Conservation (phyloP, 2,329 filamentous ascomycete genomes). For the Ceratocystis smalleyi region DNA sequence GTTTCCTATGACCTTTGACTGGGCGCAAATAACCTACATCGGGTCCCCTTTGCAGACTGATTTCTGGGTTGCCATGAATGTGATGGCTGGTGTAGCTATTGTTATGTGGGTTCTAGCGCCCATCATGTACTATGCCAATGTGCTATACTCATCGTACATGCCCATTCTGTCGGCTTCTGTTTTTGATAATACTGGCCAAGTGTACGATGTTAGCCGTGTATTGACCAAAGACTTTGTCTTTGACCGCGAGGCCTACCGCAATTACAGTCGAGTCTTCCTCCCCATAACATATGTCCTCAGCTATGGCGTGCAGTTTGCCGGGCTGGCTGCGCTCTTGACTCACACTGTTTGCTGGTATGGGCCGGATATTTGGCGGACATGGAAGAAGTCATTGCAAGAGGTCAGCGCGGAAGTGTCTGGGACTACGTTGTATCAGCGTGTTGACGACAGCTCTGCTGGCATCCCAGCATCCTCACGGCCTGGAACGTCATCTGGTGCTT, state of each 20-base stretch:
- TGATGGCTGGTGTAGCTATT: slow-evolving; percentile 61
- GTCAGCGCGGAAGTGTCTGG: slow-evolving; percentile 34
- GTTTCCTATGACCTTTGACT: slow-evolving; percentile 79
- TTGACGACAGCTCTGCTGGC: slow-evolving; percentile 22
- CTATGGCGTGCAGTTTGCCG: slow-evolving; percentile 76
- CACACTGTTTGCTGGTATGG: slow-evolving; percentile 79
- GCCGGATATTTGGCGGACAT: slow-evolving; percentile 63
- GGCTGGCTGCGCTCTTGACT: slow-evolving; percentile 60
- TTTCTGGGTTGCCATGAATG: slow-evolving; percentile 76
- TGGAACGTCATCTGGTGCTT: slow-evolving; percentile 14
- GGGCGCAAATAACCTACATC: slow-evolving; percentile 80
- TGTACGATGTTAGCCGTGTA: slow-evolving; percentile 70
- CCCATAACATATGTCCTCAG: slow-evolving; percentile 79
- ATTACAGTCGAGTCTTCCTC: slow-evolving; percentile 72
- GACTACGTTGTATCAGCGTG: slow-evolving; percentile 36
- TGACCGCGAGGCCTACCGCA: slow-evolving; percentile 57
- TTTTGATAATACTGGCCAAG: slow-evolving; percentile 67
- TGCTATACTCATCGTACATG: slow-evolving; percentile 70
- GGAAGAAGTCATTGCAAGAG: slow-evolving; percentile 53
- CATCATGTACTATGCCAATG: slow-evolving; percentile 64
- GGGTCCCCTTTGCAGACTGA: slow-evolving; percentile 71
- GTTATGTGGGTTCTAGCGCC: slow-evolving; percentile 79
- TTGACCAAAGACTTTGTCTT: slow-evolving; percentile 65
- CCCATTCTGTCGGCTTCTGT: slow-evolving; percentile 72
- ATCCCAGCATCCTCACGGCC: slow-evolving; percentile 6